Base-by-base conservation (phyloP, 257 asterid genomes). In the Cordia subcordata region DNA sequence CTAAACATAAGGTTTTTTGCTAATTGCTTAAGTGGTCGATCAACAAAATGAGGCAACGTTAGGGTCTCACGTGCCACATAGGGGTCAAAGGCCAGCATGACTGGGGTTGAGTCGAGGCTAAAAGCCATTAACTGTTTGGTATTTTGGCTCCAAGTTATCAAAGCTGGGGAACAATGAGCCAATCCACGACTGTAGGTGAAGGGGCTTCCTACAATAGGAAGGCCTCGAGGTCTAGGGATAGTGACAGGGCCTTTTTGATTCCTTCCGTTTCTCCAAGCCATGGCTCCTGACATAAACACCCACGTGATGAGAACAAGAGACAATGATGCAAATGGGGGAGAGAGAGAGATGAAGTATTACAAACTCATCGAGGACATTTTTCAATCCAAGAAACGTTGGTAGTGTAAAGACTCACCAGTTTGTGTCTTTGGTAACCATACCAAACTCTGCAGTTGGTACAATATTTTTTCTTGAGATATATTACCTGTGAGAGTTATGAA, bases 91-190 rank as follows among this genome's bases (percentile, higher is more conserved):
- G 78, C 53, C 49, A 73, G 71, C 15, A 73, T 70, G 6, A 27
- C 35, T 27, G 35, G n/a, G 35, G 35, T 27, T 27, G 35, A 27
- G 35, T 6, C 35, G 6, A 27, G 35, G 35, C 35, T 27, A 75
- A 86, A 86, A 0, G 87, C 88, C 95, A 86, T 86, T 37, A 86
- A 76, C 45, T 55, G 77, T 46, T 67, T 78, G 15, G 93, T 86
- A 46, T 63, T 21, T 54, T 13, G 17, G 49, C 74, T 8, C 18
- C 56, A 4, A 11, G 93, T 81, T 5, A 80, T 22, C 5, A 75
- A 14, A 8, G 78, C 35, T 27, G 6, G 35, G 35, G 95, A 86
- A 27, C 35, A 6, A 27, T 27, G 35, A 27, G 35, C 35, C n/a
- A 87, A 49, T 39, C 81, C 81, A 1, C 81, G 68, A 71, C 70